Evolutionary conservation across 176 grass and related monocot genomes (phyloP), one percentile per base, ranked within the genome.

Genomic region (Olyra latifolia): DNA sequence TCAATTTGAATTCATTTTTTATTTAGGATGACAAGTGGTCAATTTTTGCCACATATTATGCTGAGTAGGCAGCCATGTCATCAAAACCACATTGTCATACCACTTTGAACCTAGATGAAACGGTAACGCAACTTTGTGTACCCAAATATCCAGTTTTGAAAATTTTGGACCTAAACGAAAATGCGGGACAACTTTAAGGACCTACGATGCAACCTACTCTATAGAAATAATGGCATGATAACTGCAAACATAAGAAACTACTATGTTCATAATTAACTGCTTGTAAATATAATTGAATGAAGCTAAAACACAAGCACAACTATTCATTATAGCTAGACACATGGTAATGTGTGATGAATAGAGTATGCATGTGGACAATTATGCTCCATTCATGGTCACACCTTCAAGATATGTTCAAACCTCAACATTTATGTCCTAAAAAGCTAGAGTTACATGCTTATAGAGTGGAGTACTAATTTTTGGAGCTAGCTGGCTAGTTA

Each of bases 241-340:
- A 45, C 15, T 54, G 40, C n/a, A 52, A 39, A 67, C 24, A 53
- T 27, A 46, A 23, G 48, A 50, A 82, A 74, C 3, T 29, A 30
- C 4, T 15, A 4, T 14, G 2, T 20, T 16, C 24, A 62, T 76
- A 30, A 30, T 1, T 27, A 82, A 82, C 14, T 35, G 20, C 38
- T 56, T 38, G 9, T 32, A 62, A 82, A 69, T 20, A 61, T 20
- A 71, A 28, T 14, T 63, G 66, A 43, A 71, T 61, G 35, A 82
- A 52, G 20, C 44, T 35, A 53, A 12, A 82, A 7, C 45, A 25
- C 54, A 83, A 30, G 19, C 45, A 62, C 56, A 4, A 28, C 10
- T 4, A 64, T 62, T 65, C 54, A 71, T 5, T 44, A 63, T 10
- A 83, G 24, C 47, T 29, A 49, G 11, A 65, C 15, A 80, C 15